Percentiles rank a stretch among this genome's conserved stretches.
These are phyloP conservation scores for Melastoma malabathricum DNA, from an alignment of 345 rosid genomes.

Conservation along the genomic window DNA sequence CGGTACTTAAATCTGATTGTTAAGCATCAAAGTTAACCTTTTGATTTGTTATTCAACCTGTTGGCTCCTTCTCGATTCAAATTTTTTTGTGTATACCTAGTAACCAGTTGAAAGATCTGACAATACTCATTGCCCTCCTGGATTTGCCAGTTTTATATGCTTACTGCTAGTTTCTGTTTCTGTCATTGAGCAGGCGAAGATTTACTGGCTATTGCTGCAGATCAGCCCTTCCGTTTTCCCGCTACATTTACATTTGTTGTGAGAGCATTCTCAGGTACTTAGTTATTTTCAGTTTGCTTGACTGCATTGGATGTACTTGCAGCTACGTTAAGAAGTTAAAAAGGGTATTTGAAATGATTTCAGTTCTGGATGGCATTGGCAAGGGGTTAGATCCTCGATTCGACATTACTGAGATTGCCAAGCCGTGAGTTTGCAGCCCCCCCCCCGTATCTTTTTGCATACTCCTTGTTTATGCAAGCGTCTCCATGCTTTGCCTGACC, in stretches of 20 bases:
- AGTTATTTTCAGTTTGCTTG: background rate
- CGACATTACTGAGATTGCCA: constrained; percentile 94
- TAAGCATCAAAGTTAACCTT: too few species aligned
- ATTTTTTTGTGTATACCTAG: too few species aligned
- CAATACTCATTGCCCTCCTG: too few species aligned
- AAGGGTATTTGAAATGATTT: constrained; percentile 12
- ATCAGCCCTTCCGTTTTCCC: constrained; percentile 97
- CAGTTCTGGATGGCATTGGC: constrained; percentile 96
- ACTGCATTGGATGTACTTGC: background rate
- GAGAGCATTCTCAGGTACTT: constrained; percentile 90
- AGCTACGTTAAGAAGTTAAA: constrained; percentile 6
- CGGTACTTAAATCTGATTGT: constrained; percentile 25
- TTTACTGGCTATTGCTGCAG: constrained; percentile 85
- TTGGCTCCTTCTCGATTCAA: too few species aligned
- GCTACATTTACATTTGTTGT: constrained; percentile 99
- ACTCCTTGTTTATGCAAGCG: background rate
- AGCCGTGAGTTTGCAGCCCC: constrained; percentile 49
- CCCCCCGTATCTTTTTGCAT: too few species aligned
- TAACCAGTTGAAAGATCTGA: too few species aligned
- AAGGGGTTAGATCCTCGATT: constrained; percentile 98
- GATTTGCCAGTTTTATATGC: background rate
- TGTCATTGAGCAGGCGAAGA: constrained; percentile 70
- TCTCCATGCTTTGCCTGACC: background rate
- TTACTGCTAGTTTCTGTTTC: constrained; percentile 8
- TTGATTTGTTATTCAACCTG: too few species aligned